Evolutionary conservation across 2,329 filamentous ascomycete species (phyloP).

Genomic region (Claviceps sp.): DNA sequence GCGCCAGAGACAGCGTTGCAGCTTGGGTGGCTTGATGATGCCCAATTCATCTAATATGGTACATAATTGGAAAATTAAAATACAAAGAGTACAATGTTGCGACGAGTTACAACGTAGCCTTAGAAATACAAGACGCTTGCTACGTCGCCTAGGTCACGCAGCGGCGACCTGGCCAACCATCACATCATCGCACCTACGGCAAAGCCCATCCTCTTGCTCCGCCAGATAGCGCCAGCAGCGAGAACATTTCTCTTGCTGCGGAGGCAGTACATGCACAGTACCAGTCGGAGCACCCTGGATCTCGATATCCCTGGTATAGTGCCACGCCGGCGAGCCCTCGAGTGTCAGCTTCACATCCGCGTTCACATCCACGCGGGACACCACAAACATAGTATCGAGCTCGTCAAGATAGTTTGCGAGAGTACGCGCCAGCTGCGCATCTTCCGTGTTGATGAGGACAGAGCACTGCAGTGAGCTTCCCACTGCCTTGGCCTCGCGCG

Average conservation of each 20-base stretch:
- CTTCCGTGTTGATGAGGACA: conserved; percentile 42
- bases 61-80: too few relatives aligned
- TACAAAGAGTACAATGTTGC: too few relatives aligned
- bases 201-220: conserved; percentile 52
- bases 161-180: conserved; percentile 32
- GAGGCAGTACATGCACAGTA: conserved; percentile 33
- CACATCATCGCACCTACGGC: conserved; percentile 57
- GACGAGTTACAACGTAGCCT: too few relatives aligned
- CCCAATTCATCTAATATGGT: too few relatives aligned
- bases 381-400: conserved; percentile 53
- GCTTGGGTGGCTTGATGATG: too few relatives aligned
- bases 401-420: conserved; percentile 33
- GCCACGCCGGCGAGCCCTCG: conserved; percentile 23
- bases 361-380: conserved; percentile 47
- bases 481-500: conserved; percentile 55
- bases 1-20: too few relatives aligned
- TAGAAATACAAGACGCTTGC: neutral
- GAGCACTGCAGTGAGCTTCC: conserved; percentile 72
- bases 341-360: conserved; percentile 34
- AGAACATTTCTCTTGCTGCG: conserved; percentile 55
- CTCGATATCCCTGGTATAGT: conserved; percentile 29
- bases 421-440: conserved; percentile 18
- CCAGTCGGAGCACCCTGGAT: conserved; percentile 20
- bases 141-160: neutral
- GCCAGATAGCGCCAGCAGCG: conserved; percentile 83